phyloP scores from a whole-genome alignment of 306 rosid genomes.

The Trifolium subterraneum region DNA sequence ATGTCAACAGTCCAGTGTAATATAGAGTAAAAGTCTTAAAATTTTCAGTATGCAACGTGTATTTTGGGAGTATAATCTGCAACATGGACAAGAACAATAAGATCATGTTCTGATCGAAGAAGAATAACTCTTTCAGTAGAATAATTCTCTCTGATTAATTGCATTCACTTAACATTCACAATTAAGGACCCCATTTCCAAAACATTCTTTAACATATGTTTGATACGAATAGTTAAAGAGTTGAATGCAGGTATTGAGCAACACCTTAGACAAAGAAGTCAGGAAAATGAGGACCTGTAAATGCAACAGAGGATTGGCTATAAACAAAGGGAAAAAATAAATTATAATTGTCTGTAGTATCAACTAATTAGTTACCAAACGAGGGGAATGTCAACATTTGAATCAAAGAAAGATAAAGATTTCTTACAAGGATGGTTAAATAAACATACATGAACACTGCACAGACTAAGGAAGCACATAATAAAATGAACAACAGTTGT shows the following conservation, averaged over 20 bases:
- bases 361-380: conserved; percentile 1
- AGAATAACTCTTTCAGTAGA: conserved; percentile 31
- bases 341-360: background rate
- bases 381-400: conserved; percentile 5
- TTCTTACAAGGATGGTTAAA: conserved; percentile 19
- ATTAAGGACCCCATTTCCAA: conserved; percentile 19
- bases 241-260: conserved; percentile 19
- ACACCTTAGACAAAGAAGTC: background rate
- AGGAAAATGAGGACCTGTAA: background rate
- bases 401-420: conserved; percentile 24
- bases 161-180: conserved; percentile 21
- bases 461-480: conserved; percentile 38
- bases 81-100: conserved; percentile 25
- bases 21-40: conserved; percentile 34
- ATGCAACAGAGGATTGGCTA: conserved; percentile 19
- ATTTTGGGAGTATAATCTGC: conserved; percentile 39
- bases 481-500: conserved; percentile 17
- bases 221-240: conserved; percentile 1
- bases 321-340: background rate
- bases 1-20: conserved; percentile 18
- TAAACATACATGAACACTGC: conserved; percentile 12
- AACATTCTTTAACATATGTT: conserved; percentile 13
- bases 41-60: conserved; percentile 35
- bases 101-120: conserved; percentile 29
- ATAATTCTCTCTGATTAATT: conserved; percentile 28